A percentile compares a stretch with the other conserved stretches of the same genome.
Conservation (phyloP, 2,329 filamentous ascomycete genomes). For the Aspergillus niger region DNA sequence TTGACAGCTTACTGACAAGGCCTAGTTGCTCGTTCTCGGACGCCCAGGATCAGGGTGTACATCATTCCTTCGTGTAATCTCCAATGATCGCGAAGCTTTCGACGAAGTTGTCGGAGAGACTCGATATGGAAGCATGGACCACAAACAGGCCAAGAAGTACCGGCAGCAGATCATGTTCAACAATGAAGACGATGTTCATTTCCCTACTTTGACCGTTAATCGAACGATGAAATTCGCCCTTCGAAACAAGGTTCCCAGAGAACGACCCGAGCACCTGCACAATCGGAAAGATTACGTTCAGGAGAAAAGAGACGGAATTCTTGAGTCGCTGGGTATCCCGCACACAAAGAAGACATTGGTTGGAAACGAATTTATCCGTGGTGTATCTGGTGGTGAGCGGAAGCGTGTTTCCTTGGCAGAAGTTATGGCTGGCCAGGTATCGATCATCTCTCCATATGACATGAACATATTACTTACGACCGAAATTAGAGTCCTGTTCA, state of each 20-base stretch:
- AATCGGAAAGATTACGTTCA: slow-evolving; percentile 34
- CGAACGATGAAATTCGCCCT: slow-evolving; percentile 73
- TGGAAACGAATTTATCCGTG: slow-evolving; percentile 65
- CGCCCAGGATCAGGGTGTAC: slow-evolving; percentile 70
- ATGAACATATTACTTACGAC: not conserved
- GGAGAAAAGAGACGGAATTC: slow-evolving; percentile 36
- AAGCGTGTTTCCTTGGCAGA: slow-evolving; percentile 71
- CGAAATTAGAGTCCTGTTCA: slow-evolving; percentile 51
- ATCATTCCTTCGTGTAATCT: slow-evolving; percentile 67
- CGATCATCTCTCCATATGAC: slow-evolving; percentile 19
- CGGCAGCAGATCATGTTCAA: slow-evolving; percentile 64
- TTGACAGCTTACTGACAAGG: not conserved
- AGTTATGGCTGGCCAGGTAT: slow-evolving; percentile 52
- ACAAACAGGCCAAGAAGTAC: slow-evolving; percentile 47
- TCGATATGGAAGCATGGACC: slow-evolving; percentile 56
- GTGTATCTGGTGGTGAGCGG: slow-evolving; percentile 68
- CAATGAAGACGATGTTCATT: slow-evolving; percentile 74
- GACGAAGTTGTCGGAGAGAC: slow-evolving; percentile 57
- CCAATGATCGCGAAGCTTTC: slow-evolving; percentile 64
- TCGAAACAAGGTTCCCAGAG: slow-evolving; percentile 46
- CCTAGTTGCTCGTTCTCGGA: slow-evolving; percentile 65
- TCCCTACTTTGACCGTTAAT: slow-evolving; percentile 72
- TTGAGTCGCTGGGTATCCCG: slow-evolving; percentile 31
- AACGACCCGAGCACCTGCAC: slow-evolving; percentile 27
- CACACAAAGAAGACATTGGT: slow-evolving; percentile 66